Conservation (phyloP, 2,329 filamentous ascomycete genomes). For the Paraphoma chrysanthemicola region DNA sequence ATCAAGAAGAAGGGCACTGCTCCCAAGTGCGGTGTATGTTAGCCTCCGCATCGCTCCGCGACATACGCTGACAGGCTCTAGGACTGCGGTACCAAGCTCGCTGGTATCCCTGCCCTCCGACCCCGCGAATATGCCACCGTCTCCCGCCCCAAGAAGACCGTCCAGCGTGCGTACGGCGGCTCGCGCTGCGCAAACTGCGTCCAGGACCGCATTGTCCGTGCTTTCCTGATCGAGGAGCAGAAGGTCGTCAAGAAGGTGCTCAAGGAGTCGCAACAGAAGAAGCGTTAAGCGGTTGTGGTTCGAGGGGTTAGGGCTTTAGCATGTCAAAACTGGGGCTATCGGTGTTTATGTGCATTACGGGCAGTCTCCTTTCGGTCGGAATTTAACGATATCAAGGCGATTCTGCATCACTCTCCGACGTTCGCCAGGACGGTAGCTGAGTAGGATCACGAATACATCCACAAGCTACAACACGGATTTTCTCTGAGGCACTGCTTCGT, state of each 20-base stretch:
- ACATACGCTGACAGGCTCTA: slow-evolving; percentile 55
- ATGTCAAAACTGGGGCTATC: slow-evolving; percentile 48
- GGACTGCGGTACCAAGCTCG: slow-evolving; percentile 97
- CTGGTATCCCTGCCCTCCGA: slow-evolving; percentile 96
- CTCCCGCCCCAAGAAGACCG: slow-evolving; percentile 99
- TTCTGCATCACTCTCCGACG: slow-evolving; percentile 43
- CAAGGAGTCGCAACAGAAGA: slow-evolving; percentile 93
- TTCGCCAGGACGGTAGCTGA: slow-evolving; percentile 41
- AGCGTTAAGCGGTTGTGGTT: slow-evolving; percentile 49
- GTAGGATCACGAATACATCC: slow-evolving; percentile 45
- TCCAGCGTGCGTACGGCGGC: slow-evolving; percentile 95
- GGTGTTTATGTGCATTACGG: slow-evolving; percentile 53
- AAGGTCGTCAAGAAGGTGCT: slow-evolving; percentile 99
- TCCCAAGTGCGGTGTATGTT: slow-evolving; percentile 77
- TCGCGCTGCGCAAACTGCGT: slow-evolving; percentile 99
- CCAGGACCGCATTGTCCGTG: slow-evolving; percentile 95
- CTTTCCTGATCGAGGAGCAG: slow-evolving; percentile 99
- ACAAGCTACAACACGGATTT: slow-evolving; percentile 28
- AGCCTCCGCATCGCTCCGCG: not conserved
- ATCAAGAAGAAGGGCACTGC: slow-evolving; percentile 99
- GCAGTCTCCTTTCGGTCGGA: slow-evolving; percentile 47
- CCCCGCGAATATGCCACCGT: slow-evolving; percentile 97
- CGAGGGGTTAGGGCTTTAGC: slow-evolving; percentile 35
- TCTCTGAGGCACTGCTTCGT: not conserved
- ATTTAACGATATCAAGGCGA: slow-evolving; percentile 48